These are phyloP conservation scores for Myriangium duriaei DNA, from an alignment of 2,329 filamentous ascomycete genomes.

Conservation along the genomic window DNA sequence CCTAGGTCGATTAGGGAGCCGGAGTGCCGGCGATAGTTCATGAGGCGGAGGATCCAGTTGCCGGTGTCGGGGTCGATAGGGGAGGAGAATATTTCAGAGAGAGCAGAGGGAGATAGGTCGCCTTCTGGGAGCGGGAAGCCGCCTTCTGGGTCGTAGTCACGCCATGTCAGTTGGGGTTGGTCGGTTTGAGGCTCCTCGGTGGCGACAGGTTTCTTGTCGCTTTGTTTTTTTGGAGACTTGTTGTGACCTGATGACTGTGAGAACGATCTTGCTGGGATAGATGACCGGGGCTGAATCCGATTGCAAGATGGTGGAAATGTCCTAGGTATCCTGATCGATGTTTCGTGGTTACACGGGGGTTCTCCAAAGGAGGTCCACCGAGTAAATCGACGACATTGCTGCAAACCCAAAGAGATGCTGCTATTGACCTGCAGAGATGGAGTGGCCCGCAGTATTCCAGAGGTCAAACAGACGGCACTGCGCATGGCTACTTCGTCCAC, in stretches of 20 bases:
- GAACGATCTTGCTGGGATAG: too few relatives aligned
- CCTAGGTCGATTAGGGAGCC: conserved; percentile 26
- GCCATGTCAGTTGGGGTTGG: conserved; percentile 20
- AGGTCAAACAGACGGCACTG: conserved; percentile 24
- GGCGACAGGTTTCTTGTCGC: background rate
- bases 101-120: conserved; percentile 18
- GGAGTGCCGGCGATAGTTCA: conserved; percentile 25
- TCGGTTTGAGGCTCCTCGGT: background rate
- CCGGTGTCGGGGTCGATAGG: conserved; percentile 20
- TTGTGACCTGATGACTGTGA: too few relatives aligned
- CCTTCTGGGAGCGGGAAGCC: conserved; percentile 24
- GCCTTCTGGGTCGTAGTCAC: conserved; percentile 25
- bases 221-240: background rate
- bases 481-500: too few relatives aligned
- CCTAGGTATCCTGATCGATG: too few relatives aligned
- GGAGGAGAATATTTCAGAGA: conserved; percentile 22
- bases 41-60: conserved; percentile 25
- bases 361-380: too few relatives aligned
- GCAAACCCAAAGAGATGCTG: background rate
- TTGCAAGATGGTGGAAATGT: too few relatives aligned
- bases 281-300: too few relatives aligned
- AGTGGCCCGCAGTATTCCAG: conserved; percentile 15
- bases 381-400: background rate
- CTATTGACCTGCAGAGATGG: background rate
- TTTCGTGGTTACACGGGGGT: too few relatives aligned